Evolutionary conservation across 75 land plant species (phyloP), one percentile per base, ranked within the genome.

Genomic region (Pinus albicaulis): DNA sequence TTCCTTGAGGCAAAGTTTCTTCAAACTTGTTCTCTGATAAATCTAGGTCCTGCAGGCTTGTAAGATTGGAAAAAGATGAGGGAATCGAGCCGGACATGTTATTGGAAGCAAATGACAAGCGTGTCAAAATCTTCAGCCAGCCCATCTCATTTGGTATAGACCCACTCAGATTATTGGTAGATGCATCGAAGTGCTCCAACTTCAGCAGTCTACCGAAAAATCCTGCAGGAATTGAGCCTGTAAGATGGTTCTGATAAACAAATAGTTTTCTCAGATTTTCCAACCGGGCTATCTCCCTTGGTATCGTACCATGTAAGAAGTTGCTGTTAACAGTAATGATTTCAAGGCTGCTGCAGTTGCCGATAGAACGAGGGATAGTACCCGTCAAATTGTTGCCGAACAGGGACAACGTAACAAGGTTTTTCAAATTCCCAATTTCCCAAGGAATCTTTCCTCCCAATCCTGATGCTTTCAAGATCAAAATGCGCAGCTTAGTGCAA

Each of bases 211-310:
- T 16, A 7, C 71, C 72, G 22, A 36, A 36, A 36, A 84, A 61
- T 57, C 56, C 73, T n/a, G 79, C 53, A 14, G 98, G 98, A 48
- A 95, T 84, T 3, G 58, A 56, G 38, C 93, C 90, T 62, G 80
- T 79, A 48, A 95, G 75, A 0, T 48, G 56, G 25, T 86, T 86
- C 20, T 59, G 13, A 6, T 76, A 84, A 26, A 95, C 80, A 77
- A 83, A 86, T 6, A 95, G 81, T 6, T 36, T 11, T 75, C 80
- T 61, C 13, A 95, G 90, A 1, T 55, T 64, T 11, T 28, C 44
- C 17, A 95, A 92, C 56, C 86, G 76, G 56, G 93, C 93, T 52
- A 92, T 3, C 22, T 80, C 79, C 59, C 85, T 76, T 26, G 92
- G 91, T 14, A 95, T 86, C 5, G 11, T 10, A 17, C 98, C 98